A percentile compares a stretch with the other conserved stretches of the same genome.
These are phyloP conservation scores for Scalesia atractyloides DNA, from an alignment of 129 eudicot species.

Conservation along the genomic window DNA sequence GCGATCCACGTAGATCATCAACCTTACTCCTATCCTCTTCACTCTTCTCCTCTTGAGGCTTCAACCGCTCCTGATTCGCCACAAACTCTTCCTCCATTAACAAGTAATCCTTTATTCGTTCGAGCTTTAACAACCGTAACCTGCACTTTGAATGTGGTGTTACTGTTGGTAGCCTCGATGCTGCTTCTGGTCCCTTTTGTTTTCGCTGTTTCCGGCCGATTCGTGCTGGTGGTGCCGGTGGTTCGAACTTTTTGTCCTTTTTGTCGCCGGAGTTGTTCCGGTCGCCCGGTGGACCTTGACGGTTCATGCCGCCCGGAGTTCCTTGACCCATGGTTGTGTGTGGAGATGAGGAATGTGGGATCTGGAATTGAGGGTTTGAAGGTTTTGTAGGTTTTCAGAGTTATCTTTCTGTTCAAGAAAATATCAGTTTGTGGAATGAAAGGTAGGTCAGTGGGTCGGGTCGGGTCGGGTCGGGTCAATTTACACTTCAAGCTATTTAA, in stretches of 20 bases:
- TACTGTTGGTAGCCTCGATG: slow-evolving; percentile 78
- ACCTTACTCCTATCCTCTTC: slow-evolving; percentile 93
- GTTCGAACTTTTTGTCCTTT: slow-evolving; percentile 91
- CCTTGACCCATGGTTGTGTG: slow-evolving; percentile 72
- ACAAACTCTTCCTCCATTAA: slow-evolving; percentile 97
- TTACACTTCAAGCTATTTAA: too few species aligned
- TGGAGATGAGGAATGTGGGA: slow-evolving; percentile 14
- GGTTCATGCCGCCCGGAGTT: slow-evolving; percentile 77
- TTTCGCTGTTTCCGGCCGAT: slow-evolving; percentile 91
- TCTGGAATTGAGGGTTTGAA: slow-evolving; percentile 13
- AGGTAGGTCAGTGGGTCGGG: neutral
- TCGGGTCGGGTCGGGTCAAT: slow-evolving; percentile 1
- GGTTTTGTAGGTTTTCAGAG: neutral
- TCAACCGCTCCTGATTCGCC: slow-evolving; percentile 82
- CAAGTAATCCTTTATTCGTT: slow-evolving; percentile 82
- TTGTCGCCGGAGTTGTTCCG: slow-evolving; percentile 72
- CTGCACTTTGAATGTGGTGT: slow-evolving; percentile 84
- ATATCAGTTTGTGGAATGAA: neutral
- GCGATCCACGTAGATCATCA: slow-evolving; percentile 87
- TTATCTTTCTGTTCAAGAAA: slow-evolving; percentile 39
- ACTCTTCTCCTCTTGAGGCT: slow-evolving; percentile 94
- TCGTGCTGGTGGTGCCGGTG: slow-evolving; percentile 87
- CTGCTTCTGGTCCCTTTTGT: slow-evolving; percentile 93
- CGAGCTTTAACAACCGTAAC: slow-evolving; percentile 70
- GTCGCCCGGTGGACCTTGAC: slow-evolving; percentile 63